phyloP scores from a whole-genome alignment of 2,329 filamentous ascomycete genomes.

The Talaromyces amestolkiae region DNA sequence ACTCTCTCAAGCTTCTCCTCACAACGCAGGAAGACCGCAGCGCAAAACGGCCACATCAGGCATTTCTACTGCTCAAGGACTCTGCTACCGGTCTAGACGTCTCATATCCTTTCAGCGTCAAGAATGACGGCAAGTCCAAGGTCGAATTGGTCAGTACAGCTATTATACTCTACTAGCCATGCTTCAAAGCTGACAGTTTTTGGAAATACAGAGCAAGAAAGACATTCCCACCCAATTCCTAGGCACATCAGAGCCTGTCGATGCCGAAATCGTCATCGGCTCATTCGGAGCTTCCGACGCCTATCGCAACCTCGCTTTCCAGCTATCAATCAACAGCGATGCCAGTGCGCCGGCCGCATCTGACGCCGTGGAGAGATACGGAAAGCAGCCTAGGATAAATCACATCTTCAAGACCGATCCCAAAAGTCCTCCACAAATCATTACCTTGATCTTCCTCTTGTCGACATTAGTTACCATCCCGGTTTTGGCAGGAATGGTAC shows the following conservation, averaged over 20 bases:
- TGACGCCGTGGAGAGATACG: slow-evolving; percentile 75
- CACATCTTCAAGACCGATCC: slow-evolving; percentile 84
- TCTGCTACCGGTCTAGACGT: slow-evolving; percentile 73
- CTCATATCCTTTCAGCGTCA: slow-evolving; percentile 78
- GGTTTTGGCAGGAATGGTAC: slow-evolving; percentile 66
- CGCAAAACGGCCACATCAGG: slow-evolving; percentile 85
- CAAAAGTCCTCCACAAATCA: slow-evolving; percentile 72
- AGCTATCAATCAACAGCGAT: slow-evolving; percentile 66
- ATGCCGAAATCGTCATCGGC: slow-evolving; percentile 78
- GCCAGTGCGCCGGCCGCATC: slow-evolving; percentile 58
- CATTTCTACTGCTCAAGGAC: slow-evolving; percentile 82
- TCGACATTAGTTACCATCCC: slow-evolving; percentile 73
- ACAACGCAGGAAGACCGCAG: slow-evolving; percentile 77
- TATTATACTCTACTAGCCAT: neutral
- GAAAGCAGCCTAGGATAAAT: slow-evolving; percentile 78
- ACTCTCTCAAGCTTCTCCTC: slow-evolving; percentile 77
- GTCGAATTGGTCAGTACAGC: slow-evolving; percentile 71
- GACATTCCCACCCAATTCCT: slow-evolving; percentile 85
- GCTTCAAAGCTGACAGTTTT: neutral
- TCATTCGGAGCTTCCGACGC: slow-evolving; percentile 76
- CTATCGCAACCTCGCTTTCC: slow-evolving; percentile 69
- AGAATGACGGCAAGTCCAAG: slow-evolving; percentile 82
- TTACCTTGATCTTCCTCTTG: slow-evolving; percentile 74
- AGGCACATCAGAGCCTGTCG: slow-evolving; percentile 63
- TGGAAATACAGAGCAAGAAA: slow-evolving; percentile 67